Conservation (phyloP, 2,329 filamentous ascomycete genomes). For the Neocatenulostroma microsporum region DNA sequence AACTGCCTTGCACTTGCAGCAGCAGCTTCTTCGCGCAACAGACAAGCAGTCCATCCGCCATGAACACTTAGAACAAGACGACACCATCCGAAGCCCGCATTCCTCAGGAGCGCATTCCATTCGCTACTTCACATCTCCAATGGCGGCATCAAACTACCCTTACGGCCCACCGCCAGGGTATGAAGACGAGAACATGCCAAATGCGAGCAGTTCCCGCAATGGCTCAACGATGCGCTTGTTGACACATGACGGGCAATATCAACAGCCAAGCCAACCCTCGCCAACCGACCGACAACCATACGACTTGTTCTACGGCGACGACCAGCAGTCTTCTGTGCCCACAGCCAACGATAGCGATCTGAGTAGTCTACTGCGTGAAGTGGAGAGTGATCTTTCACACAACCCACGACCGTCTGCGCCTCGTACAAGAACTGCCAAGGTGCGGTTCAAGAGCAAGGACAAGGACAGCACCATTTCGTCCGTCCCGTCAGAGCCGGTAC, state of each 20-base stretch:
- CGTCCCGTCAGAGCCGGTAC: conserved; percentile 29
- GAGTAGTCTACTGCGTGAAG: conserved; percentile 39
- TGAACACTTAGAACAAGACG: conserved; percentile 4
- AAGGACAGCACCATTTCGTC: conserved; percentile 23
- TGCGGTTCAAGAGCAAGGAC: conserved; percentile 25
- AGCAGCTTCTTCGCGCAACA: too few species aligned
- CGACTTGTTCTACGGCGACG: conserved; percentile 22
- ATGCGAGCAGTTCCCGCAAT: conserved; percentile 28
- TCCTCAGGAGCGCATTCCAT: conserved; percentile 16
- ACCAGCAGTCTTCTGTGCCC: conserved; percentile 4
- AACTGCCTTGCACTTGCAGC: too few species aligned
- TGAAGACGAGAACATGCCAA: conserved; percentile 29
- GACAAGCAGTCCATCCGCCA: too few species aligned
- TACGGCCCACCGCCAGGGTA: conserved; percentile 38
- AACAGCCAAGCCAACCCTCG: conserved; percentile 15
- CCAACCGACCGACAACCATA: conserved; percentile 32
- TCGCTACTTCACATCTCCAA: conserved; percentile 17
- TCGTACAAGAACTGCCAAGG: conserved; percentile 24
- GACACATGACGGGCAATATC: conserved; percentile 38
- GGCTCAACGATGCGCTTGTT: conserved; percentile 45
- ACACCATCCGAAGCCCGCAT: background rate
- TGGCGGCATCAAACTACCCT: conserved; percentile 19
- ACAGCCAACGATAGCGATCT: conserved; percentile 26
- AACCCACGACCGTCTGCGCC: conserved; percentile 15
- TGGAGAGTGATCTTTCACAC: conserved; percentile 24